Evolutionary conservation across 2,329 filamentous ascomycete species (phyloP).

Genomic region (Trichoderma gracile): DNA sequence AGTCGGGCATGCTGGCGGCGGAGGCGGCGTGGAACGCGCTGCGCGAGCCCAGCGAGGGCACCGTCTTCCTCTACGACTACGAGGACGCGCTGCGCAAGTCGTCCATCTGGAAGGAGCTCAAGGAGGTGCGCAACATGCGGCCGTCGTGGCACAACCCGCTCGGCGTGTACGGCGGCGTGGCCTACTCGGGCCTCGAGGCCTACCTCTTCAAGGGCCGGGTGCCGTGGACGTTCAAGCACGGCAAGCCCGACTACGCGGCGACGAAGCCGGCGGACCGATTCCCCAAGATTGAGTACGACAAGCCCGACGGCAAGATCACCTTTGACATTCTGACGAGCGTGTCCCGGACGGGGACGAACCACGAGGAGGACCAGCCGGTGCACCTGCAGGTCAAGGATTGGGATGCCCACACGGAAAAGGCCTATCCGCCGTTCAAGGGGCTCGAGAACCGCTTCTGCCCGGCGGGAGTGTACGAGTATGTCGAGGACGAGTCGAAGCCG

Average conservation of each 20-base stretch:
- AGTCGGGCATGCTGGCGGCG: conserved; percentile 92
- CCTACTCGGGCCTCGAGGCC: conserved; percentile 92
- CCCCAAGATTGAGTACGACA: conserved; percentile 91
- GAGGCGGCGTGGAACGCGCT: conserved; percentile 86
- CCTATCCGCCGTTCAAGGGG: conserved; percentile 86
- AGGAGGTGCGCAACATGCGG: conserved; percentile 95
- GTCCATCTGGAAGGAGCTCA: conserved; percentile 89
- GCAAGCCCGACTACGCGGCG: conserved; percentile 70
- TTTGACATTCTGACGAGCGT: conserved; percentile 98
- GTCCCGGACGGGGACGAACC: conserved; percentile 92
- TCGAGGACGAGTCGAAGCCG: conserved; percentile 85
- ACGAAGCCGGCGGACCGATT: conserved; percentile 80
- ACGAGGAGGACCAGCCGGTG: conserved; percentile 97
- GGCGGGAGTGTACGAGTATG: conserved; percentile 95
- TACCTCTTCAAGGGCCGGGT: conserved; percentile 80
- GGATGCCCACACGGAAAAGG: conserved; percentile 81
- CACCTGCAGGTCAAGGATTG: conserved; percentile 94
- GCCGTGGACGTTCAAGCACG: conserved; percentile 92
- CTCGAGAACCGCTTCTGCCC: conserved; percentile 97
- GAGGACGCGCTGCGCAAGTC: conserved; percentile 85
- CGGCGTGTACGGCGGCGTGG: conserved; percentile 82
- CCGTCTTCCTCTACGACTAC: conserved; percentile 92
- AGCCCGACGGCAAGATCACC: conserved; percentile 90
- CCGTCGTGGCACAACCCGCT: conserved; percentile 89
- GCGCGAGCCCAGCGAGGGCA: conserved; percentile 55